Evolutionary conservation across 2,329 filamentous ascomycete genomes (phyloP).

Genomic region (Phyllosticta citriasiana): DNA sequence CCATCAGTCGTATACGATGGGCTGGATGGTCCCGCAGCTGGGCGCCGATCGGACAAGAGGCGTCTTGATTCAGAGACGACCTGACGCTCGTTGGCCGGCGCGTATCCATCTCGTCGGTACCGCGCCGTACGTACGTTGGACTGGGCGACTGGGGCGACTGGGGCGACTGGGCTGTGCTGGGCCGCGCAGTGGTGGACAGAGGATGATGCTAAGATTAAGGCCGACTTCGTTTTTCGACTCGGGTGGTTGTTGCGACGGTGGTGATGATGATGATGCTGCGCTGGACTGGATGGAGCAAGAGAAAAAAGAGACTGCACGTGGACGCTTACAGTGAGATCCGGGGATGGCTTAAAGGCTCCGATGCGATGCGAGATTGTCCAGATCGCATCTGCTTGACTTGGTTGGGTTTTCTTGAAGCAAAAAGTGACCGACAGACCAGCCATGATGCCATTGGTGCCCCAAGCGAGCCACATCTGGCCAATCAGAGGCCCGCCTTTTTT

Average conservation of each 20-base stretch:
- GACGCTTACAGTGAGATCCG: neutral
- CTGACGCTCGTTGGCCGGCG: neutral
- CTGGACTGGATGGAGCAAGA: no score
- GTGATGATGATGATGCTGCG: neutral
- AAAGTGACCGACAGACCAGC: neutral
- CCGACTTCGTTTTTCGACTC: neutral
- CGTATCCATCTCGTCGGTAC: neutral
- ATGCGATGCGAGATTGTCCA: neutral
- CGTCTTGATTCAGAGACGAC: neutral
- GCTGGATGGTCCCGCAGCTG: neutral
- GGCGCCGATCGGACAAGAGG: neutral
- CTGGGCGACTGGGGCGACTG: neutral
- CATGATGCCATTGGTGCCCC: neutral
- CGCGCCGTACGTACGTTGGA: neutral
- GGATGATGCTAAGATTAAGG: neutral
- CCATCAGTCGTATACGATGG: neutral
- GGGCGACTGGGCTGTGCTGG: no score
- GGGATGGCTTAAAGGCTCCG: neutral
- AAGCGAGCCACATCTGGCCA: neutral
- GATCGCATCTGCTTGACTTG: neutral
- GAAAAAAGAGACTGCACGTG: neutral
- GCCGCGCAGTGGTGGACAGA: neutral
- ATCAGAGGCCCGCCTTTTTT: neutral
- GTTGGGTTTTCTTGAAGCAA: neutral
- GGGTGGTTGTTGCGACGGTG: neutral